Percentiles rank a stretch among this genome's conserved stretches.
Evolutionary conservation across 805 yeast species (phyloP).

Genomic region (Lachancea waltii): DNA sequence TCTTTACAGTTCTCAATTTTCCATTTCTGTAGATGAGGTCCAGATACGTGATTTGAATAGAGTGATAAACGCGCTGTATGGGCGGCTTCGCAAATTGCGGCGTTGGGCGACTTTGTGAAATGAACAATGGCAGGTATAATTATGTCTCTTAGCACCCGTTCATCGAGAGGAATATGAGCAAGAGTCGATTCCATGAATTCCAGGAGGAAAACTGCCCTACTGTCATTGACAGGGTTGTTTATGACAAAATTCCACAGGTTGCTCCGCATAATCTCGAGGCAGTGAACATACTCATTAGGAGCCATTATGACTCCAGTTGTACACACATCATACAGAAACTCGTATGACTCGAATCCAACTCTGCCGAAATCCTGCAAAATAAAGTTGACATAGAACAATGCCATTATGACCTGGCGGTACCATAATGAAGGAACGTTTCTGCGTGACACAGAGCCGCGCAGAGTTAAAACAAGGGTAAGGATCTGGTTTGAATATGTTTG

Average conservation of each 20-base stretch:
- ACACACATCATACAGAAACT: constrained; percentile 19
- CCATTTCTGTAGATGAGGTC: constrained; percentile 13
- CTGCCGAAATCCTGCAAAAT: constrained; percentile 23
- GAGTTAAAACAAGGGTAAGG: constrained; percentile 17
- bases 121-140: constrained; percentile 13
- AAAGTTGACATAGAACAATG: constrained; percentile 21
- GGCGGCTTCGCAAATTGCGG: constrained; percentile 20
- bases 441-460: constrained; percentile 6
- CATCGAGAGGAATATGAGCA: constrained; percentile 1
- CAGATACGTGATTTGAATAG: constrained; percentile 9
- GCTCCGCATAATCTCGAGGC: constrained; percentile 14
- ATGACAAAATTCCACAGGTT: constrained; percentile 8
- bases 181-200: constrained; percentile 20
- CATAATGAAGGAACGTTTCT: constrained; percentile 1
- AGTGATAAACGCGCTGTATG: constrained; percentile 21
- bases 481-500: constrained; percentile 17
- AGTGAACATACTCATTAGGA: neutral
- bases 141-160: constrained; percentile 6
- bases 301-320: constrained; percentile 11
- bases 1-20: constrained; percentile 11
- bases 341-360: constrained; percentile 25
- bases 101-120: constrained; percentile 9
- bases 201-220: constrained; percentile 22
- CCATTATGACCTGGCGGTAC: constrained; percentile 14
- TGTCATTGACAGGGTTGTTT: constrained; percentile 17